A percentile compares a stretch with the other conserved stretches of the same genome.
phyloP scores from a whole-genome alignment of 2,329 filamentous ascomycete genomes.

The Ramularia endophylla region DNA sequence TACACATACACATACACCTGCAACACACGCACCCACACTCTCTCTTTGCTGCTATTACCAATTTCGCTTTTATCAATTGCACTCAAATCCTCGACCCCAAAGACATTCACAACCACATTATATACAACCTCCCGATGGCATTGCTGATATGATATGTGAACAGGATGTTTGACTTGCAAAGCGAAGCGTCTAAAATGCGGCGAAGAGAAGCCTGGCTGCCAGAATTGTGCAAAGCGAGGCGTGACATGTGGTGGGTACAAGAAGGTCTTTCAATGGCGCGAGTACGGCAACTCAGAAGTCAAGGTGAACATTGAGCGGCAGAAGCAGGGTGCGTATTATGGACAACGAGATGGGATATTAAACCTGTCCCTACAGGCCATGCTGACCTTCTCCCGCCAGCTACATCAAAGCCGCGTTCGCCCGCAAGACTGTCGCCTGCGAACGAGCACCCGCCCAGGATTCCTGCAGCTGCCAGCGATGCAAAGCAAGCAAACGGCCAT shows the following conservation, averaged over 20 bases:
- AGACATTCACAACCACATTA: slow-evolving; percentile 1
- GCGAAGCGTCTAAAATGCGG: slow-evolving; percentile 68
- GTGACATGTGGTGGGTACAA: slow-evolving; percentile 66
- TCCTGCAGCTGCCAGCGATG: background rate
- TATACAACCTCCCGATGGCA: slow-evolving; percentile 2
- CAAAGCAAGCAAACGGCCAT: too few species aligned
- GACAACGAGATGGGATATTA: background rate
- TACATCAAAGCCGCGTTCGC: slow-evolving; percentile 14
- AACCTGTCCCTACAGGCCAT: too few species aligned
- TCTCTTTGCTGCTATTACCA: too few species aligned
- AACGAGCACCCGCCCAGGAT: slow-evolving; percentile 6
- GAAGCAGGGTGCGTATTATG: slow-evolving; percentile 38
- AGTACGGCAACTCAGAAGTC: slow-evolving; percentile 60
- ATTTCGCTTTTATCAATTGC: too few species aligned
- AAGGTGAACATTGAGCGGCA: slow-evolving; percentile 36
- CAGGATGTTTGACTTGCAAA: slow-evolving; percentile 69
- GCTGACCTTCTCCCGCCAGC: slow-evolving; percentile 3
- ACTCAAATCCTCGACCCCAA: too few species aligned
- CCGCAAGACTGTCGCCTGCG: slow-evolving; percentile 10
- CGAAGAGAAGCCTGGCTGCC: slow-evolving; percentile 53
- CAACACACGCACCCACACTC: background rate
- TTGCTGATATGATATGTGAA: slow-evolving; percentile 19
- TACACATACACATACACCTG: slow-evolving; percentile 6
- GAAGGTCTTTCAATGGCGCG: slow-evolving; percentile 70
- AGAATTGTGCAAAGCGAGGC: slow-evolving; percentile 47